Evolutionary conservation across 108 stramenopile genomes (phyloP).

Genomic region (Skeletonema potamos): DNA sequence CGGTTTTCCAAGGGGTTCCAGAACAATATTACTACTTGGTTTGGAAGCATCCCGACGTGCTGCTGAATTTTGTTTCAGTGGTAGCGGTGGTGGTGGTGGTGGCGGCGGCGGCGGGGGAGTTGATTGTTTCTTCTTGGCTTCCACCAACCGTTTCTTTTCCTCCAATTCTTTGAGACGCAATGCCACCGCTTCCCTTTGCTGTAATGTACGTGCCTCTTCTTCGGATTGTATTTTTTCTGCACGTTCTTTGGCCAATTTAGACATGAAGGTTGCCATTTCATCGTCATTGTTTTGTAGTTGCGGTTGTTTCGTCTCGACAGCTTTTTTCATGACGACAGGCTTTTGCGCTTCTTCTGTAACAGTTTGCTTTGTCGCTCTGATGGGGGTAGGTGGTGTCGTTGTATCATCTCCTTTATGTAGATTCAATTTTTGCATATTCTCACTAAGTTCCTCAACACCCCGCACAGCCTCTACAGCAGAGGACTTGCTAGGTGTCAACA

Average conservation of each 20-base stretch:
- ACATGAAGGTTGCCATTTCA: conserved; percentile 46
- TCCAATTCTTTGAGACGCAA: conserved; percentile 67
- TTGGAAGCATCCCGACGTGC: conserved; percentile 5
- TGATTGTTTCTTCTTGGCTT: conserved; percentile 6
- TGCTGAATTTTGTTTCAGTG: conserved; percentile 2
- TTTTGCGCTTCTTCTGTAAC: background rate
- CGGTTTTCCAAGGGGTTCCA: conserved; percentile 40
- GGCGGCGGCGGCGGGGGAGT: no score
- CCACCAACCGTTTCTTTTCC: conserved; percentile 40
- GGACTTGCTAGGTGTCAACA: background rate
- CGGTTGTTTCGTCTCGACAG: conserved; percentile 1
- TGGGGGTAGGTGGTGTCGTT: background rate
- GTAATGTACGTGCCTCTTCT: conserved; percentile 52
- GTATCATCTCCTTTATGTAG: background rate
- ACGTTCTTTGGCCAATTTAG: conserved; percentile 61
- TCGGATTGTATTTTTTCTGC: conserved; percentile 57
- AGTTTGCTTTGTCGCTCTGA: background rate
- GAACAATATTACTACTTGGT: conserved; percentile 26
- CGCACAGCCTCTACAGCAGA: background rate
- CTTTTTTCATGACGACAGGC: background rate
- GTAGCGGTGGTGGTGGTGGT: background rate
- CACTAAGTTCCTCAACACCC: background rate
- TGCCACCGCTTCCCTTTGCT: conserved; percentile 51
- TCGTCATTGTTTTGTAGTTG: conserved; percentile 27
- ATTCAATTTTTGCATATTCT: background rate